Evolutionary conservation across 2,329 filamentous ascomycete genomes (phyloP).

Genomic region (Lachnellula willkommii): DNA sequence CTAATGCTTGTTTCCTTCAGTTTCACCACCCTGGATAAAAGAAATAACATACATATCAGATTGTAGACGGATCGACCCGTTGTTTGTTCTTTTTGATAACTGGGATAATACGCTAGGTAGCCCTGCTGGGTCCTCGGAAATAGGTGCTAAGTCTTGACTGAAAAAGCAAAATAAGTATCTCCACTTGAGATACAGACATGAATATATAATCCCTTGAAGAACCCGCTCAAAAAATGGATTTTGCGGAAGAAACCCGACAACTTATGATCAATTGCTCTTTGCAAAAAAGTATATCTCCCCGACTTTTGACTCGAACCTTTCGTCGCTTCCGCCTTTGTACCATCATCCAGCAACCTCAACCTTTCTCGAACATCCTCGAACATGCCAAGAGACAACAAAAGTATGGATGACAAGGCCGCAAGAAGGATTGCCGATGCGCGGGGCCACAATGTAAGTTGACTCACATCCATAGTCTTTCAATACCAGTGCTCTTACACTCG

Average conservation of each 20-base stretch:
- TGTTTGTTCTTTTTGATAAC: constrained; percentile 5
- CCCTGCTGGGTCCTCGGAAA: constrained; percentile 1
- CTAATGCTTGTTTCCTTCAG: constrained; percentile 8
- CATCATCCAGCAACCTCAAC: not conserved
- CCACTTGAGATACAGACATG: constrained; percentile 6
- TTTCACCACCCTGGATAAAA: not conserved
- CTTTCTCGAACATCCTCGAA: not conserved
- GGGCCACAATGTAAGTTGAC: constrained; percentile 14
- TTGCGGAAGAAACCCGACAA: not conserved
- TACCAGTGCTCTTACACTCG: not conserved
- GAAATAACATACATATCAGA: constrained; percentile 8
- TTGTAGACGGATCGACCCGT: constrained; percentile 11
- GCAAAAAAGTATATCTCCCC: not conserved
- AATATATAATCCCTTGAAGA: constrained; percentile 13
- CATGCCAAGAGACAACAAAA: constrained; percentile 10
- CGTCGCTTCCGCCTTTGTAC: not conserved
- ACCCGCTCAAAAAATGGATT: not conserved
- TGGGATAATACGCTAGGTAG: constrained; percentile 3
- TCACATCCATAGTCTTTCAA: not conserved
- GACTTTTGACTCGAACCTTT: not conserved
- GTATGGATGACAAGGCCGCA: constrained; percentile 14
- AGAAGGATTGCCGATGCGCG: constrained; percentile 14
- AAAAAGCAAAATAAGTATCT: constrained; percentile 20
- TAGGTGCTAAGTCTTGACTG: constrained; percentile 6
- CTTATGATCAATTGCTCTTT: not conserved